phyloP scores from a whole-genome alignment of 768 basidiomycete species.

The Russula abietina region DNA sequence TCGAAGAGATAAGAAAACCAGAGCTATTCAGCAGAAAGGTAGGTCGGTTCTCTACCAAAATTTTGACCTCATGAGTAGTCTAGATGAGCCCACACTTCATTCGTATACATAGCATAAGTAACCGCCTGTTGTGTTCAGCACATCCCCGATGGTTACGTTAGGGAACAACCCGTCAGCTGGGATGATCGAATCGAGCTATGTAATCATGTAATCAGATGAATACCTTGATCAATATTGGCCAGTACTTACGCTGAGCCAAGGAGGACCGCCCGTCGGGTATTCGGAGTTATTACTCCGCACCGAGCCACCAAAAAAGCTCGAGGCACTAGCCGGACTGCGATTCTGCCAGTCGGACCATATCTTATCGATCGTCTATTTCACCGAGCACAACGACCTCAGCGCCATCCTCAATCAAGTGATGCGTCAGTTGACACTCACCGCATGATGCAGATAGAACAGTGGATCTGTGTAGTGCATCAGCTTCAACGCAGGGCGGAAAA shows the following conservation, averaged over 20 bases:
- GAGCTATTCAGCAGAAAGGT: too few species aligned
- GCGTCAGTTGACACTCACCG: conserved; percentile 24
- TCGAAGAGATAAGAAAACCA: too few species aligned
- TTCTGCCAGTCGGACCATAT: conserved; percentile 37
- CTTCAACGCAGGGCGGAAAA: neutral
- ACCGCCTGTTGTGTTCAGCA: conserved; percentile 32
- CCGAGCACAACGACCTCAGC: neutral
- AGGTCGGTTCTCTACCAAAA: too few species aligned
- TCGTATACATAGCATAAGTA: conserved; percentile 36
- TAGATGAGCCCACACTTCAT: conserved; percentile 3
- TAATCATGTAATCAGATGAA: neutral
- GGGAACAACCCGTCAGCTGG: conserved; percentile 30
- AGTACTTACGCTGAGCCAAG: conserved; percentile 27
- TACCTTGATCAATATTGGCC: neutral
- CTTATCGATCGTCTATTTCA: conserved; percentile 35
- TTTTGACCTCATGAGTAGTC: too few species aligned
- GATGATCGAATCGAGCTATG: conserved; percentile 29
- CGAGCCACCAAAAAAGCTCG: conserved; percentile 32
- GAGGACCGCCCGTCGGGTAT: conserved; percentile 29
- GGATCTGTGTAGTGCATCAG: conserved; percentile 28
- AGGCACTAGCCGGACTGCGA: conserved; percentile 25
- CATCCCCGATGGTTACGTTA: conserved; percentile 27
- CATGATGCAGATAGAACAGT: conserved; percentile 35
- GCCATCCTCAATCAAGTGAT: neutral
- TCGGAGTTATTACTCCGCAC: conserved; percentile 24